Conservation (phyloP, 345 rosid genomes). For the Boechera retrofracta region DNA sequence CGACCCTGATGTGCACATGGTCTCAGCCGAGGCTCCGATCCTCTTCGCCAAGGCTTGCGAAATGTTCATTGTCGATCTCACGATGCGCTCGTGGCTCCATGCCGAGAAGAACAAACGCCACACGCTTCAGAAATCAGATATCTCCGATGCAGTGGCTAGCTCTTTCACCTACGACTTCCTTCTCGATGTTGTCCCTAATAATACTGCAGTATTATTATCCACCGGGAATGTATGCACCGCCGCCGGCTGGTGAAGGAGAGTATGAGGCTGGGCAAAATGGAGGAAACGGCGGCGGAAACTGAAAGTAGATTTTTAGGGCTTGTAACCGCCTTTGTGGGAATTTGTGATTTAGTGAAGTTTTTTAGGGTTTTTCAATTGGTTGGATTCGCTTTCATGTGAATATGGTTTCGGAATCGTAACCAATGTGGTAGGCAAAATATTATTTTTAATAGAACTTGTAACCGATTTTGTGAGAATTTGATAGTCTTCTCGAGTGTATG, state of each 20-base stretch:
- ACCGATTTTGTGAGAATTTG: not conserved
- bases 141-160: constrained; percentile 77
- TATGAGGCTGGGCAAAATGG: constrained; percentile 57
- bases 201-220: constrained; percentile 68
- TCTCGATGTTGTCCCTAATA: constrained; percentile 80
- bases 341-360: not conserved
- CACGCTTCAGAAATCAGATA: constrained; percentile 83
- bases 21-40: constrained; percentile 86
- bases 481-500: not conserved
- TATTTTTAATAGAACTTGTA: not conserved
- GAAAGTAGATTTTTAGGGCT: constrained; percentile 2
- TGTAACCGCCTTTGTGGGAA: not conserved
- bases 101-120: constrained; percentile 83
- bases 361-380: not conserved
- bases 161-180: constrained; percentile 78
- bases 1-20: constrained; percentile 88
- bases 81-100: constrained; percentile 83
- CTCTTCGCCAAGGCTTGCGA: constrained; percentile 91
- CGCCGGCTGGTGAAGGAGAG: constrained; percentile 55
- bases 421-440: not conserved
- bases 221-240: constrained; percentile 62
- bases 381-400: not conserved
- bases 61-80: constrained; percentile 84
- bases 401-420: not conserved
- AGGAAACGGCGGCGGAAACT: constrained; percentile 51